Evolutionary conservation across 208 protist genomes (phyloP).

Genomic region (Herpetomonas tarakana): DNA sequence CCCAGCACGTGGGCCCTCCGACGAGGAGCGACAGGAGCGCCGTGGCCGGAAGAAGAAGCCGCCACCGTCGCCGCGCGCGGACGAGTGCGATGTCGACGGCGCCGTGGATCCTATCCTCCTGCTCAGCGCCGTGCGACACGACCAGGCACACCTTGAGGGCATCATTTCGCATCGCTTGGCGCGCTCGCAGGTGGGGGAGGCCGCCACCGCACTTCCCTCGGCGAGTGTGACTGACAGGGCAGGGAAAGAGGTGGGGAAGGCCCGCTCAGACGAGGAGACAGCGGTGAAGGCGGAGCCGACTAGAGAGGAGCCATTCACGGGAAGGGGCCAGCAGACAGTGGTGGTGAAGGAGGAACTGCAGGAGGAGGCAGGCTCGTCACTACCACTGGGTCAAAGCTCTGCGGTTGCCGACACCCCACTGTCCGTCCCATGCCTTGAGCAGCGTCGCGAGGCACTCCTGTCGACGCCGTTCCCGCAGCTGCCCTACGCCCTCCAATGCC

Average conservation of each 20-base stretch:
- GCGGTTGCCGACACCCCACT: no score
- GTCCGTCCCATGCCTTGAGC: no score
- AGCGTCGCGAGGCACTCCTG: background rate
- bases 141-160: conserved; percentile 17
- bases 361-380: no score
- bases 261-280: no score
- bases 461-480: conserved; percentile 25
- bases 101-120: conserved; percentile 17
- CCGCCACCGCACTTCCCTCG: no score
- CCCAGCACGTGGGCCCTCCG: background rate
- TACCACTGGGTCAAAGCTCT: no score
- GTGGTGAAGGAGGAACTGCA: background rate
- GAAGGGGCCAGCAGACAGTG: no score
- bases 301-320: conserved; percentile 7
- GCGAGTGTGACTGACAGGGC: background rate
- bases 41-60: background rate
- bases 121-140: conserved; percentile 11
- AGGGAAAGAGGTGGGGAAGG: no score
- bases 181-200: background rate
- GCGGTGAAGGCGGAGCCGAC: conserved; percentile 5
- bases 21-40: background rate
- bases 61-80: conserved; percentile 9
- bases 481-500: conserved; percentile 70
- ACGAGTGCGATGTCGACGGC: conserved; percentile 16
- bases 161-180: conserved; percentile 5